Evolutionary conservation across 495 filamentous ascomycete genomes (phyloP).

Genomic region (Neurospora sp.): DNA sequence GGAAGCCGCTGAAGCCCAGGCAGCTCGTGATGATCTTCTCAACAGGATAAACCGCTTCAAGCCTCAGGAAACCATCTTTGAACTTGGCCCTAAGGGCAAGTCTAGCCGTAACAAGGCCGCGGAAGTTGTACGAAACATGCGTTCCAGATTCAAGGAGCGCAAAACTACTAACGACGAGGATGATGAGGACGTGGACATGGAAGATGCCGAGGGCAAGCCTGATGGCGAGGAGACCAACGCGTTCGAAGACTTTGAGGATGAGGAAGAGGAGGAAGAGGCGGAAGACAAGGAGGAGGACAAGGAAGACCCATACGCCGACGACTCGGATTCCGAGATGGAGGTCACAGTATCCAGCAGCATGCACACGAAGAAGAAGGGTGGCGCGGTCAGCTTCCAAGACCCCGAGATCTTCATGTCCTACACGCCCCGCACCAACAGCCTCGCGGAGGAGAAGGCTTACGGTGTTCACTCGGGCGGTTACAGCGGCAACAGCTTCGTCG

Average conservation of each 20-base stretch:
- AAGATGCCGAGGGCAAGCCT: slow-evolving; percentile 27
- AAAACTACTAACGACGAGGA: slow-evolving; percentile 26
- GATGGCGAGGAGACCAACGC: background rate
- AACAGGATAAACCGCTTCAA: slow-evolving; percentile 75
- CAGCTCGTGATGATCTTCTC: slow-evolving; percentile 73
- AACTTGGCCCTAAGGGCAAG: slow-evolving; percentile 65
- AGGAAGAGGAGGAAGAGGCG: slow-evolving; percentile 21
- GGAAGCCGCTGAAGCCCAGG: slow-evolving; percentile 49
- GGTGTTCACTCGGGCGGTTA: slow-evolving; percentile 70
- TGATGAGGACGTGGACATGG: slow-evolving; percentile 21
- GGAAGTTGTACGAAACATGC: slow-evolving; percentile 63
- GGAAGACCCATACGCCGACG: slow-evolving; percentile 38
- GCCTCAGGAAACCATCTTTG: slow-evolving; percentile 88
- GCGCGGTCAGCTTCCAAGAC: slow-evolving; percentile 56
- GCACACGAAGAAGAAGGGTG: slow-evolving; percentile 35
- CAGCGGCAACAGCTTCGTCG: slow-evolving; percentile 62
- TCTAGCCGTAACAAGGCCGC: slow-evolving; percentile 56
- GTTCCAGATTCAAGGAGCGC: slow-evolving; percentile 49
- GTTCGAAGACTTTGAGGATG: slow-evolving; percentile 17
- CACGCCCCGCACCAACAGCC: slow-evolving; percentile 61
- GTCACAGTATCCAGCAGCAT: slow-evolving; percentile 61
- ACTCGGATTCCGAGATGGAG: slow-evolving; percentile 69
- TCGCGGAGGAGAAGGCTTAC: slow-evolving; percentile 82
- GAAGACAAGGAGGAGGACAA: slow-evolving; percentile 32
- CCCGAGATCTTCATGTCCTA: slow-evolving; percentile 95